phyloP scores from a whole-genome alignment of 2,329 filamentous ascomycete species.

The Sporothrix euskadiensis region DNA sequence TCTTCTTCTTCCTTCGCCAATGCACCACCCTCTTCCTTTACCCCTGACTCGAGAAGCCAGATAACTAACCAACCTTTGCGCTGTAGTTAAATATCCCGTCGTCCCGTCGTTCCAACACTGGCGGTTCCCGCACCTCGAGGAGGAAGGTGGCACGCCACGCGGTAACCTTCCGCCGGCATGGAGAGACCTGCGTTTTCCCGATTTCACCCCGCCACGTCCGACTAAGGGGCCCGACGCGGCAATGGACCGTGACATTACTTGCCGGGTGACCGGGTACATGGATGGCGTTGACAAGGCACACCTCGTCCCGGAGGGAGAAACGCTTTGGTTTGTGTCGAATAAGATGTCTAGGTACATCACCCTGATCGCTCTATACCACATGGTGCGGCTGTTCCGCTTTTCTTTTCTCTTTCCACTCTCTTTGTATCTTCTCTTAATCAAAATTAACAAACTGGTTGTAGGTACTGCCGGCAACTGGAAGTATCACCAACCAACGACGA shows the following conservation, averaged over 20 bases:
- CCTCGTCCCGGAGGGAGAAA: slow-evolving; percentile 24
- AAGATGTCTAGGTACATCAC: slow-evolving; percentile 13
- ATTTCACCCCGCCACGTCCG: slow-evolving; percentile 6
- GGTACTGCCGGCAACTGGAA: too few relatives aligned
- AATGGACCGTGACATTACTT: slow-evolving; percentile 22
- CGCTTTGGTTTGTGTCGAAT: slow-evolving; percentile 25
- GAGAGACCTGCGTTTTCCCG: slow-evolving; percentile 18
- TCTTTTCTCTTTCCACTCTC: too few relatives aligned
- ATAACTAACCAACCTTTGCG: slow-evolving; percentile 16
- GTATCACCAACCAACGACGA: too few relatives aligned
- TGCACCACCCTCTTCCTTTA: not conserved
- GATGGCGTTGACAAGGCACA: slow-evolving; percentile 24
- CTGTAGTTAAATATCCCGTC: slow-evolving; percentile 21
- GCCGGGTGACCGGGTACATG: slow-evolving; percentile 24
- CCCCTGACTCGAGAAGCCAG: not conserved
- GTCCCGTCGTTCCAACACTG: slow-evolving; percentile 24
- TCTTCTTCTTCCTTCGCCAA: slow-evolving; percentile 13
- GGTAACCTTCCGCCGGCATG: slow-evolving; percentile 17
- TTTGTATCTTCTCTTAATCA: too few relatives aligned
- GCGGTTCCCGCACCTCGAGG: slow-evolving; percentile 21
- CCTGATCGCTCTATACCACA: too few relatives aligned
- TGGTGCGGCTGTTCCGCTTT: too few relatives aligned
- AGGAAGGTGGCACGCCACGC: slow-evolving; percentile 4
- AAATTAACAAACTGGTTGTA: too few relatives aligned
- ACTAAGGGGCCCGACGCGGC: slow-evolving; percentile 22